Percentiles rank a stretch among this genome's conserved stretches.
Evolutionary conservation across 179 eudicot genomes (phyloP).

Genomic region (Spergularia azorica): DNA sequence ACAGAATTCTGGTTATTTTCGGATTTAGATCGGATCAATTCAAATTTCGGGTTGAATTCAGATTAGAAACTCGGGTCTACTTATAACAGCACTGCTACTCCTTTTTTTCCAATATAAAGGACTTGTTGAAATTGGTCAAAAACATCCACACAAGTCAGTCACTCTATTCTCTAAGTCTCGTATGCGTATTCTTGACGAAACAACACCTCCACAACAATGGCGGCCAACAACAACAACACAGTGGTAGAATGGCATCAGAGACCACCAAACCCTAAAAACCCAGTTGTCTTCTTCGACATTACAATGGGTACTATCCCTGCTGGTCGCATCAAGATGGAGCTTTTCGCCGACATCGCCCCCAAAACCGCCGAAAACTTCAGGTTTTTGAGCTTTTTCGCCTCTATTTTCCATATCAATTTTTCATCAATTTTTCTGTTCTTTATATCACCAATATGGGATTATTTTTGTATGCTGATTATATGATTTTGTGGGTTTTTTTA

Average conservation of each 20-base stretch:
- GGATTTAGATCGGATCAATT: too few species aligned
- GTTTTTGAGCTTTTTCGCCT: slow-evolving; percentile 21
- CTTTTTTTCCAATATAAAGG: too few species aligned
- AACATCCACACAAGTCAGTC: too few species aligned
- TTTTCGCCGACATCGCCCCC: slow-evolving; percentile 86
- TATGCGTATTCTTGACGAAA: neutral
- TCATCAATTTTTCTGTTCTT: neutral
- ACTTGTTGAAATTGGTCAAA: too few species aligned
- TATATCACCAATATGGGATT: neutral
- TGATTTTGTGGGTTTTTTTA: neutral
- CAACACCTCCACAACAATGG: neutral
- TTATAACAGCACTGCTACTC: too few species aligned
- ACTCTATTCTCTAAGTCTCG: too few species aligned
- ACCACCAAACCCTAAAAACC: slow-evolving; percentile 86
- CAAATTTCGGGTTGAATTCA: too few species aligned
- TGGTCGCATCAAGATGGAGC: slow-evolving; percentile 95
- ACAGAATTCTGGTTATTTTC: too few species aligned
- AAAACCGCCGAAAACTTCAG: slow-evolving; percentile 90
- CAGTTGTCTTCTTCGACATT: slow-evolving; percentile 80
- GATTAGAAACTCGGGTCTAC: too few species aligned
- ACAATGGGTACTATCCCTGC: slow-evolving; percentile 90
- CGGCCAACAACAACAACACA: slow-evolving; percentile 20
- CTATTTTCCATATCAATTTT: neutral
- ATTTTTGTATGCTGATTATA: neutral
- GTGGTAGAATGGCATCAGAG: slow-evolving; percentile 95